phyloP scores from a whole-genome alignment of 331 rosid species.

The Pyracantha coccinea region DNA sequence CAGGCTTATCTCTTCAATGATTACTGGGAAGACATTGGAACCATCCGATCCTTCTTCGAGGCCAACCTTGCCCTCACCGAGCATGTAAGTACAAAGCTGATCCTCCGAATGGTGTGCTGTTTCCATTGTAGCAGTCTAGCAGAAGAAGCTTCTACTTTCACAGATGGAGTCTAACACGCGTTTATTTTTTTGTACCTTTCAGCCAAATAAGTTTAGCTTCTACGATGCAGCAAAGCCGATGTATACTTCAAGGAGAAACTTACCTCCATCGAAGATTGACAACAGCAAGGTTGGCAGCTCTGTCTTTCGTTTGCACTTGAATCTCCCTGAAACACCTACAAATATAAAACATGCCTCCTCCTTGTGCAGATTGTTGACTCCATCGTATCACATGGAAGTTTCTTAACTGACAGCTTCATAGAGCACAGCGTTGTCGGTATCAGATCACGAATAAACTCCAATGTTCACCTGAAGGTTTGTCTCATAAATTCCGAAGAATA shows the following conservation, averaged over 20 bases:
- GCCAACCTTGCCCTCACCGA: conserved; percentile 86
- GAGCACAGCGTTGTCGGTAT: conserved; percentile 90
- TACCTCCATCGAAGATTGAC: conserved; percentile 86
- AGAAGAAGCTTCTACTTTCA: neutral
- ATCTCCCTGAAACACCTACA: neutral
- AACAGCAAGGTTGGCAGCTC: conserved; percentile 55
- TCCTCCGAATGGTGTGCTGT: neutral
- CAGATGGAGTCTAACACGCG: neutral
- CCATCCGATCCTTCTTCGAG: conserved; percentile 82
- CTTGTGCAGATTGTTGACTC: conserved; percentile 73
- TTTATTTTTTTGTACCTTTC: conserved; percentile 16
- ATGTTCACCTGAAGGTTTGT: conserved; percentile 72
- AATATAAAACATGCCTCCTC: neutral
- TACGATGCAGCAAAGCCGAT: conserved; percentile 80
- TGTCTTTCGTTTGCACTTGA: too few species aligned
- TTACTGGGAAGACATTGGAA: conserved; percentile 95
- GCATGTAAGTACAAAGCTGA: conserved; percentile 40
- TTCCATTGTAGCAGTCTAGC: too few species aligned
- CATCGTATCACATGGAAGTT: conserved; percentile 84
- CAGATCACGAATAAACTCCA: conserved; percentile 67
- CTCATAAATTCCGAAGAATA: conserved; percentile 1
- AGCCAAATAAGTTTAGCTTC: conserved; percentile 91
- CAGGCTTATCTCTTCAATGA: conserved; percentile 87
- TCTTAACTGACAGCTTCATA: conserved; percentile 55
- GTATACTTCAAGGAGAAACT: conserved; percentile 90